These are phyloP conservation scores for Jackrogersella minutella DNA, from an alignment of 495 filamentous ascomycete genomes.

Conservation along the genomic window DNA sequence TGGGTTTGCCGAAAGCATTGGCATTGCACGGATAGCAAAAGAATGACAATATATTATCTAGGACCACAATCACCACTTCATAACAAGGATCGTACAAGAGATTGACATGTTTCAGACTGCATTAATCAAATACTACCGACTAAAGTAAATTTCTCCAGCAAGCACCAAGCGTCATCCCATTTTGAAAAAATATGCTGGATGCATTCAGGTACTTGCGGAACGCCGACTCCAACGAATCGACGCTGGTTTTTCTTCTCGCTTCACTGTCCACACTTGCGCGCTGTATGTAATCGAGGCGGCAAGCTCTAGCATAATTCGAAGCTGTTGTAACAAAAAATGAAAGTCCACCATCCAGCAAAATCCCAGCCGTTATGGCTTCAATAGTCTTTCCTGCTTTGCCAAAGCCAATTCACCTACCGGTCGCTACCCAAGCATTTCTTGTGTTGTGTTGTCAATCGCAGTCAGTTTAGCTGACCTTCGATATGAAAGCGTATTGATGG, in stretches of 20 bases:
- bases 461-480: neutral
- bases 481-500: too few species aligned
- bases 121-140: neutral
- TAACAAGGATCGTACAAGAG: neutral
- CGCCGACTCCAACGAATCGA: slow-evolving; percentile 34
- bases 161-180: slow-evolving; percentile 44
- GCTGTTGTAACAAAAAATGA: slow-evolving; percentile 36
- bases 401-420: neutral
- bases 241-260: slow-evolving; percentile 52
- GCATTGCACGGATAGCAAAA: too few species aligned
- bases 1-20: neutral
- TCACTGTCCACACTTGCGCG: slow-evolving; percentile 64
- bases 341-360: too few species aligned
- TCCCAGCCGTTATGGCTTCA: too few species aligned
- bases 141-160: slow-evolving; percentile 40
- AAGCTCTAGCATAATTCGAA: slow-evolving; percentile 64
- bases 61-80: neutral
- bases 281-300: slow-evolving; percentile 53
- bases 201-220: slow-evolving; percentile 32
- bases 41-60: neutral
- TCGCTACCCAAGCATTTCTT: neutral
- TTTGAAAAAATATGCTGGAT: slow-evolving; percentile 26
- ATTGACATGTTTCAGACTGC: neutral
- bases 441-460: neutral
- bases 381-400: neutral